Conservation (phyloP, 2,329 filamentous ascomycete species). For the Pyrenochaeta sp. region DNA sequence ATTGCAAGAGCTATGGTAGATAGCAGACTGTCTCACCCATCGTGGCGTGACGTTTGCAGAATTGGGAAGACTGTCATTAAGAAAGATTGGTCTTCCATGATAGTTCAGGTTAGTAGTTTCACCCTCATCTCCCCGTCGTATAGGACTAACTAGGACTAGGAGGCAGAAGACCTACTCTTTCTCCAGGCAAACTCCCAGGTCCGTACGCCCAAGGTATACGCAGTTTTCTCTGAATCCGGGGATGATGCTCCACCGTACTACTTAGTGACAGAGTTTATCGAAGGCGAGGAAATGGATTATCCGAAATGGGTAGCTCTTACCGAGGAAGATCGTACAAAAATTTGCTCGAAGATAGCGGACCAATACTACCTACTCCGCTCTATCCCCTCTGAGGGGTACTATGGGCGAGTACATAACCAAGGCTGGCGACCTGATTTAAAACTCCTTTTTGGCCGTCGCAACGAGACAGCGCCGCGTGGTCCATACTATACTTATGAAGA, state of each 20-base stretch:
- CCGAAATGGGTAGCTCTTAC: not conserved
- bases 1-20: conserved; percentile 3
- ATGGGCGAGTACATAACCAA: conserved; percentile 2
- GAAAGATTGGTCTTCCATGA: not conserved
- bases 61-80: conserved; percentile 6
- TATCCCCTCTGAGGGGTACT: conserved; percentile 4
- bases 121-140: not conserved
- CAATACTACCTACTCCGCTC: conserved; percentile 3
- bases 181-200: conserved; percentile 3
- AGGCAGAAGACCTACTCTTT: conserved; percentile 2
- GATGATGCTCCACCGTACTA: not conserved
- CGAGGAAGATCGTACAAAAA: not conserved
- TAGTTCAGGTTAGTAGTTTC: conserved; percentile 3
- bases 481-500: conserved; percentile 3
- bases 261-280: conserved; percentile 1
- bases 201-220: conserved; percentile 4
- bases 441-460: not conserved
- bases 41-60: not conserved
- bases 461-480: not conserved
- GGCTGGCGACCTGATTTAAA: not conserved
- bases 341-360: conserved; percentile 1
- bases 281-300: not conserved
- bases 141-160: not conserved
- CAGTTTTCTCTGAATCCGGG: not conserved
- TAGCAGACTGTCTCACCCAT: not conserved